A percentile compares a stretch with the other conserved stretches of the same genome.
Conservation (phyloP, 1,139 yeast species). For the Magnusiomyces suaveolens region DNA sequence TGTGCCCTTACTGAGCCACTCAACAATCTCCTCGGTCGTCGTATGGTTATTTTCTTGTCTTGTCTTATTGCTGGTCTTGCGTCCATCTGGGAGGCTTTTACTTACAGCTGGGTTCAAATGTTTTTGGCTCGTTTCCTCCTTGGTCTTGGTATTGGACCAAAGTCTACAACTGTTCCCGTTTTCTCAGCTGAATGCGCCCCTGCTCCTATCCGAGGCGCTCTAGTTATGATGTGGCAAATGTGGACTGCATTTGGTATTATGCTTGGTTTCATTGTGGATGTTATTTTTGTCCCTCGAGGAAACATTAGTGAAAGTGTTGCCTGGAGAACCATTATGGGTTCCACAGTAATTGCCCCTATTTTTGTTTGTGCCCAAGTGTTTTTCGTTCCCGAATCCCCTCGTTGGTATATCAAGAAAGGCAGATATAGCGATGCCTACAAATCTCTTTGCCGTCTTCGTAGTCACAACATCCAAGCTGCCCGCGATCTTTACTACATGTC, state of each 20-base stretch:
- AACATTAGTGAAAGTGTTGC: slow-evolving; percentile 43
- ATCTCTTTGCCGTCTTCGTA: slow-evolving; percentile 43
- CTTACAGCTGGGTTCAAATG: slow-evolving; percentile 64
- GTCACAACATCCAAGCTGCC: slow-evolving; percentile 53
- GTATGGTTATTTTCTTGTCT: slow-evolving; percentile 62
- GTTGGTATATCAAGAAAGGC: slow-evolving; percentile 67
- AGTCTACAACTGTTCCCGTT: slow-evolving; percentile 73
- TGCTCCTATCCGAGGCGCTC: slow-evolving; percentile 63
- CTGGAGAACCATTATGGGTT: slow-evolving; percentile 78
- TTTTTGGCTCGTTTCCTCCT: slow-evolving; percentile 62
- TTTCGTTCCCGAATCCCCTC: slow-evolving; percentile 67
- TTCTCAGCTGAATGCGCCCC: slow-evolving; percentile 78
- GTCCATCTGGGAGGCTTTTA: slow-evolving; percentile 71
- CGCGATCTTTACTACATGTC: slow-evolving; percentile 68
- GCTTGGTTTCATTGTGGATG: slow-evolving; percentile 63
- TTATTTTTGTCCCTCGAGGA: slow-evolving; percentile 47
- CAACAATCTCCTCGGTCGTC: slow-evolving; percentile 57
- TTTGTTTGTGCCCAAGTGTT: slow-evolving; percentile 59
- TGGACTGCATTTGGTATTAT: slow-evolving; percentile 83
- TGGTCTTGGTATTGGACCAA: slow-evolving; percentile 75
- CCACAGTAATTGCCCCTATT: slow-evolving; percentile 66
- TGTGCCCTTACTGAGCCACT: slow-evolving; percentile 67
- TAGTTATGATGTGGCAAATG: slow-evolving; percentile 84
- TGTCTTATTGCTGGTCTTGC: slow-evolving; percentile 56
- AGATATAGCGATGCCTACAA: slow-evolving; percentile 49